Evolutionary conservation across 805 yeast species (phyloP), one percentile per base, ranked within the genome.

Genomic region (Yarrowia sp.): DNA sequence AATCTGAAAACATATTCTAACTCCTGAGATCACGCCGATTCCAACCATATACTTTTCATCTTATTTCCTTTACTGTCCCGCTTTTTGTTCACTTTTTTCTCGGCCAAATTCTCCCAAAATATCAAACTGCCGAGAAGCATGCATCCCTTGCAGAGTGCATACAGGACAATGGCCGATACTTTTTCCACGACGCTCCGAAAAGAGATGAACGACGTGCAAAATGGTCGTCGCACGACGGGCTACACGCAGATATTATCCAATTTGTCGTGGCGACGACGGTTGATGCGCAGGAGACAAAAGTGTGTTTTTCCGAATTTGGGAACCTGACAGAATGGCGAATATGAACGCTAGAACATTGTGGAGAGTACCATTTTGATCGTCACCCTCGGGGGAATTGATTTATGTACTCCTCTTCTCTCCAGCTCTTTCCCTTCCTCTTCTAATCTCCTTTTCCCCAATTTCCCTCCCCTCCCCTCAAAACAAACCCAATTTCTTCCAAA

Each of bases 61-160:
- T 10, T 10, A 0, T 10, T 50, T 10, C 1, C 40, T 3, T 9
- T 12, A 0, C 9, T 34, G 4, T 13, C 5, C 24, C 10, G 2
- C 30, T 10, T 34, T 50, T 1, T 24, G 17, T 5, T 3, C 14
- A 1, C 24, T 10, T 5, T 15, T 33, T 10, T 17, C 34, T 4
- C 24, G 24, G 55, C 2, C 5, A 14, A 30, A 34, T 17, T 17
- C 17, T 36, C 56, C 56, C 56, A 34, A 36, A 36, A 36, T 12
- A 52, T 34, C 13, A 9, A 12, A 12, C 30, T 13, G 42, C 56
- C 30, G 56, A 12, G n/a, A 1, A 12, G 2, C 42, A 34, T 52
- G 56, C 56, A 52, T 30, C 56, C 42, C 56, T 52, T 52, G 56
- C 56, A 52, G 24, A 9, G 42, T 13, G 33, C 42, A 36, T 50